Evolutionary conservation across 225 moss, liverwort and hornwort species (phyloP), one percentile per base, ranked within the genome.

Genomic region (Polytrichum commune): DNA sequence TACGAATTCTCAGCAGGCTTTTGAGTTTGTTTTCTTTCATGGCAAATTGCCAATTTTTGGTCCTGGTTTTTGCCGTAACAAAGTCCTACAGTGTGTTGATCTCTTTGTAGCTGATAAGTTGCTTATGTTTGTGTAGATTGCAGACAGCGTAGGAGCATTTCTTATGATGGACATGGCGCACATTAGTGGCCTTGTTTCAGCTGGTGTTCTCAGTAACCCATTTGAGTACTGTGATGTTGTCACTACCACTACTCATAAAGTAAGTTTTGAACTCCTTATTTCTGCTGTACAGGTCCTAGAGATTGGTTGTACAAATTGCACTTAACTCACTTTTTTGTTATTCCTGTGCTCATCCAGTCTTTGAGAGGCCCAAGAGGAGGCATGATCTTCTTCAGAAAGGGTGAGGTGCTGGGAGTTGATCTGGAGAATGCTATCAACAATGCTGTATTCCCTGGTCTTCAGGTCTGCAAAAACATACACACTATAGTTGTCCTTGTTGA

Each of bases 81-180:
- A 46, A 46, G 46, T 46, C 46, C 32, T 16, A 46, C 46, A 46
- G 46, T 13, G 13, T 16, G 46, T 46, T 4, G 16, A 46, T 46
- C 46, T 46, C 3, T 13, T 16, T 46, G 46, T 16, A 16, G 13
- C 16, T 46, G 13, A 46, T 46, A 16, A 16, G 46, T 46, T 46
- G 46, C 46, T 35, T 60, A 7, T 7, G 62, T 54, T 53, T 6
- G 72, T 81, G 76, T 69, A 94, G 92, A 95, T 92, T 62, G 92
- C 92, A 70, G 95, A 91, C 63, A 91, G 86, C 55, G 92, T 92
- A 4, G 95, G 95, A 16, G 95, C 92, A 0, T 95, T 91, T 63
- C 72, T 95, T 71, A 92, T 95, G 92, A 92, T 92, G 95, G 92
- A 95, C 67, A 95, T 95, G 95, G 95, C 92, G 69, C 95, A 95